Evolutionary conservation across 2,329 filamentous ascomycete genomes (phyloP), one percentile per base, ranked within the genome.

Genomic region (Venturia oleaginea): DNA sequence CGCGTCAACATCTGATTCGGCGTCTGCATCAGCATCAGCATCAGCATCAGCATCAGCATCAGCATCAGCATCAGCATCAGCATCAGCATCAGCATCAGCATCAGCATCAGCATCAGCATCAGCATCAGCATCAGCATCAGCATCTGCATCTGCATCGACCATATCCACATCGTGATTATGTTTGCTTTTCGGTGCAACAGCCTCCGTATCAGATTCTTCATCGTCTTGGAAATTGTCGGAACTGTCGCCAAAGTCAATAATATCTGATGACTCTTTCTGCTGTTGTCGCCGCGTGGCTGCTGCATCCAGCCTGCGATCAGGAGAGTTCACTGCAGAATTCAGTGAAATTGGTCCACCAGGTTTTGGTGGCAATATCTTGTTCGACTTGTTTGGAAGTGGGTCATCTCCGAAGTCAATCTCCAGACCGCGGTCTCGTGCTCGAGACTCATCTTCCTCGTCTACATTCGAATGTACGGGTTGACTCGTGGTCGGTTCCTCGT

Each of bases 361-460:
- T 30, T 40, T 30, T n/a, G 46, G 37, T 30, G 37, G 24, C 54
- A 57, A 42, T 34, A 22, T 32, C 22, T 59, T 42, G 27, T 46
- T 59, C 13, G 32, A 22, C 54, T 43, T 32, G 30, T 46, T 32
- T 19, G 61, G 40, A 6, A 34, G 46, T 6, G 59, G 38, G n/a
- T 37, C 55, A 19, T 66, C 64, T 27, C 65, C 65, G 32, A 66
- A 66, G 40, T 67, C 65, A 38, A 67, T 67, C 32, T 67, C 65
- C 15, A 67, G 51, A 54, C 65, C 65, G n/a, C 59, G 19, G 34
- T 24, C 42, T 59, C 32, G 27, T 32, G 40, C 5, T 46, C 48
- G 48, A 38, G 22, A 17, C 19, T 62, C 57, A 17, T 42, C 60
- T 27, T 51, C 46, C 30, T 51, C 34, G 11, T 40, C 32, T 38